Evolutionary conservation across 257 asterid species (phyloP), one percentile per base, ranked within the genome.

Genomic region (Solanum arcanum): DNA sequence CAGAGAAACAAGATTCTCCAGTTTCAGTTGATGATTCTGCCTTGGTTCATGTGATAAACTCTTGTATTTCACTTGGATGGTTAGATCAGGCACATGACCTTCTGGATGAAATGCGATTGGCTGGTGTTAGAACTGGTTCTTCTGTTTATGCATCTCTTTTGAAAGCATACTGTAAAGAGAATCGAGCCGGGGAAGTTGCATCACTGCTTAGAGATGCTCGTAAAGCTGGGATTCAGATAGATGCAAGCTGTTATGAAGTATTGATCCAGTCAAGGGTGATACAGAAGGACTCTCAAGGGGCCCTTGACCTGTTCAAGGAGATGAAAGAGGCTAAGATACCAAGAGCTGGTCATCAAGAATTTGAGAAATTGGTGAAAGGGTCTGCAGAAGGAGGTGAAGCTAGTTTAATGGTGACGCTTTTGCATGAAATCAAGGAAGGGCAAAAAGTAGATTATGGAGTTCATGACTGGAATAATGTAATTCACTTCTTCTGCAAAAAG

Each of bases 401-500:
- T 35, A 90, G 49, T 90, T 83, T 95, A 86, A 92, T 94, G 98
- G 88, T 93, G 56, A 94, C 90, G 91, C 97, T 97, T 21, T 80
- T 97, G 91, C 94, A 91, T 73, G 99, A 97, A 92, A 93, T 95
- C 84, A 91, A 93, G 91, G 98, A 92, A 86, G 98, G 94, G 37
- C 93, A 95, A 84, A 85, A 23, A 42, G 86, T 86, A 88, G 98
- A 94, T 77, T 88, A 88, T 23, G 99, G 96, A 31, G 98, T 97
- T 89, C 96, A 94, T 85, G 96, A 95, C 41, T 95, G 99, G 99
- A 95, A 97, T 62, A 94, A 94, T 29, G 96, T 95, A 88, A 93
- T 97, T 62, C 98, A 95, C 90, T 97, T 97, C 87, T 97, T 97
- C 95, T 91, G 98, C 93, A 94, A 94, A 93, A 97, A 95, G 87